Percentiles rank a stretch among this genome's conserved stretches.
Conservation (phyloP, 2,329 filamentous ascomycete genomes). For the Cercospora berteroae region DNA sequence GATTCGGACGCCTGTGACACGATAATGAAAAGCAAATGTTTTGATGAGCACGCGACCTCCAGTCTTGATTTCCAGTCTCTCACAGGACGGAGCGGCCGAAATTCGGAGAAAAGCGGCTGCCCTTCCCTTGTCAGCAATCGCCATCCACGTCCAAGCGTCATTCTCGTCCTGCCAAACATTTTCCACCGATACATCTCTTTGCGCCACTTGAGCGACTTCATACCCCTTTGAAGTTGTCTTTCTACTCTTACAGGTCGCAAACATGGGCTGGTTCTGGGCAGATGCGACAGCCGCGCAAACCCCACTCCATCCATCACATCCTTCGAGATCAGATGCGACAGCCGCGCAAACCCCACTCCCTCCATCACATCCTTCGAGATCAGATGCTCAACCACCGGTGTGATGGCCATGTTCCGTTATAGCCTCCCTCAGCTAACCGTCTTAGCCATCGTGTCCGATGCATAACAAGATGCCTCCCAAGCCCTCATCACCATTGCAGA, state of each 20-base stretch:
- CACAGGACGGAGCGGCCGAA: neutral
- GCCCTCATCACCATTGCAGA: slow-evolving; percentile 30
- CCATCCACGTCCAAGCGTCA: slow-evolving; percentile 14
- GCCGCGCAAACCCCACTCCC: slow-evolving; percentile 49
- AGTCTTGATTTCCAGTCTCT: neutral
- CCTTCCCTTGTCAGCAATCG: neutral
- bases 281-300: slow-evolving; percentile 49
- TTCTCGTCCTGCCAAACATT: slow-evolving; percentile 10
- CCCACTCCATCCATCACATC: slow-evolving; percentile 46
- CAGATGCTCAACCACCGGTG: slow-evolving; percentile 57
- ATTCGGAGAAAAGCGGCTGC: neutral
- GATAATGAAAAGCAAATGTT: slow-evolving; percentile 3
- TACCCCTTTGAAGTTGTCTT: neutral
- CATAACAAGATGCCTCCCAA: slow-evolving; percentile 50
- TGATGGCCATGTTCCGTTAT: slow-evolving; percentile 23
- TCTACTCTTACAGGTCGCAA: slow-evolving; percentile 15
- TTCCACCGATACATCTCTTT: slow-evolving; percentile 1
- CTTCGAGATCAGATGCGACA: slow-evolving; percentile 44
- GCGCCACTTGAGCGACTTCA: neutral
- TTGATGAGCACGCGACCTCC: neutral
- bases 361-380: slow-evolving; percentile 39
- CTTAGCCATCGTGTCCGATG: slow-evolving; percentile 68
- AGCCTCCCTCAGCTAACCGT: slow-evolving; percentile 16
- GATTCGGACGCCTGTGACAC: slow-evolving; percentile 5
- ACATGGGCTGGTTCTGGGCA: slow-evolving; percentile 72